Evolutionary conservation across 2,329 filamentous ascomycete species (phyloP).

Genomic region (Scedosporium minutisporum): DNA sequence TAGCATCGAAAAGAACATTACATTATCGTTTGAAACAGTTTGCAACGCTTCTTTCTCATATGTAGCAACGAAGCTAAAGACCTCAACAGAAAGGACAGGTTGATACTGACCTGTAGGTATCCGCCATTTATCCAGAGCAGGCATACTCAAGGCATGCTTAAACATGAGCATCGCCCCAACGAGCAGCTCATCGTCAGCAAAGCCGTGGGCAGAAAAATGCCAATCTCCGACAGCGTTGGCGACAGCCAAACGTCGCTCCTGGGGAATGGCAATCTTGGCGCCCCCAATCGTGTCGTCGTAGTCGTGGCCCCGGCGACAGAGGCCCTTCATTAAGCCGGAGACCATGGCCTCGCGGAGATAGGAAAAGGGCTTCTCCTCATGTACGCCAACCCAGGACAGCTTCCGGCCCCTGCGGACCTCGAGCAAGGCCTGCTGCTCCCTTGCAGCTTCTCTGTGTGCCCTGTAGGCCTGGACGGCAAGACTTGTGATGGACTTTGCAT

Average conservation of each 20-base stretch:
- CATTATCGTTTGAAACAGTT: neutral
- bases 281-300: constrained; percentile 51
- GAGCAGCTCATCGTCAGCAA: constrained; percentile 81
- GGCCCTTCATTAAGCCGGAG: constrained; percentile 78
- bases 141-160: constrained; percentile 73
- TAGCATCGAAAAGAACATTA: constrained; percentile 21
- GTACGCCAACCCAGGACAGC: constrained; percentile 83
- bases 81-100: neutral
- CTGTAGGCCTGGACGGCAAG: constrained; percentile 78
- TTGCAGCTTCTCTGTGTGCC: constrained; percentile 64
- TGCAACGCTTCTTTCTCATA: neutral
- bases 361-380: constrained; percentile 76
- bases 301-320: constrained; percentile 62
- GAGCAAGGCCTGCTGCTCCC: constrained; percentile 62
- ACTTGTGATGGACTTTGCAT: constrained; percentile 61
- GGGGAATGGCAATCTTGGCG: constrained; percentile 58
- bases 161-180: constrained; percentile 82
- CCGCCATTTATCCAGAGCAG: constrained; percentile 71
- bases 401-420: constrained; percentile 69
- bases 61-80: too few relatives aligned
- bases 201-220: constrained; percentile 84
- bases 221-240: constrained; percentile 64
- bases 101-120: constrained; percentile 61
- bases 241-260: constrained; percentile 56
- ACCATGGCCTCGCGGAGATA: constrained; percentile 93